A percentile compares a stretch with the other conserved stretches of the same genome.
Evolutionary conservation across 2,329 filamentous ascomycete genomes (phyloP).

Genomic region (Pyrenophora seminiperda): DNA sequence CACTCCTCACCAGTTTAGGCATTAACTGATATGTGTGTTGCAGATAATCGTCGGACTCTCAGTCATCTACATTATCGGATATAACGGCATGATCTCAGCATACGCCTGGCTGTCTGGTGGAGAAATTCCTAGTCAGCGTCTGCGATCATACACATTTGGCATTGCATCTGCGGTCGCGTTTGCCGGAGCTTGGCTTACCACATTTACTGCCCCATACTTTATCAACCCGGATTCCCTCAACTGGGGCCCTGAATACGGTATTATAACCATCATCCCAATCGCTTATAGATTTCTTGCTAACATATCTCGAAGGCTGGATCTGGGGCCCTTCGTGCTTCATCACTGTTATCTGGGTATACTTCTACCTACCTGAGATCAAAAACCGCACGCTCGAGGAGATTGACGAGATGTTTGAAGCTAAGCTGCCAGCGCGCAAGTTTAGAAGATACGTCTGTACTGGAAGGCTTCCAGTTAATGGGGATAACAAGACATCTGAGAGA

Average conservation of each 20-base stretch:
- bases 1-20: background rate
- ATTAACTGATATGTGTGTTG: background rate
- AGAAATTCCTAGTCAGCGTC: slow-evolving; percentile 62
- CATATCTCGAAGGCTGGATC: slow-evolving; percentile 32
- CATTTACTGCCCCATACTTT: slow-evolving; percentile 64
- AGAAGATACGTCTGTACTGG: slow-evolving; percentile 40
- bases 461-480: slow-evolving; percentile 15
- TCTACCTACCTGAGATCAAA: slow-evolving; percentile 46
- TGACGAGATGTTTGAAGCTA: slow-evolving; percentile 43
- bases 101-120: slow-evolving; percentile 65
- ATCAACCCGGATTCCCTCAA: slow-evolving; percentile 61
- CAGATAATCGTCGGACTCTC: slow-evolving; percentile 58
- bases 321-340: slow-evolving; percentile 49
- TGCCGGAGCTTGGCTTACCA: slow-evolving; percentile 62
- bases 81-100: slow-evolving; percentile 60
- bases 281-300: background rate
- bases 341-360: slow-evolving; percentile 40
- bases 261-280: background rate
- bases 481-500: slow-evolving; percentile 15
- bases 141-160: slow-evolving; percentile 64
- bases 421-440: slow-evolving; percentile 37
- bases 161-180: slow-evolving; percentile 60
- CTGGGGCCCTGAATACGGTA: slow-evolving; percentile 63
- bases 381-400: slow-evolving; percentile 47
- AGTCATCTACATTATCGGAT: slow-evolving; percentile 60